These are phyloP conservation scores for Mycena sp. DNA, from an alignment of 1,284 basidiomycete genomes.

Conservation along the genomic window DNA sequence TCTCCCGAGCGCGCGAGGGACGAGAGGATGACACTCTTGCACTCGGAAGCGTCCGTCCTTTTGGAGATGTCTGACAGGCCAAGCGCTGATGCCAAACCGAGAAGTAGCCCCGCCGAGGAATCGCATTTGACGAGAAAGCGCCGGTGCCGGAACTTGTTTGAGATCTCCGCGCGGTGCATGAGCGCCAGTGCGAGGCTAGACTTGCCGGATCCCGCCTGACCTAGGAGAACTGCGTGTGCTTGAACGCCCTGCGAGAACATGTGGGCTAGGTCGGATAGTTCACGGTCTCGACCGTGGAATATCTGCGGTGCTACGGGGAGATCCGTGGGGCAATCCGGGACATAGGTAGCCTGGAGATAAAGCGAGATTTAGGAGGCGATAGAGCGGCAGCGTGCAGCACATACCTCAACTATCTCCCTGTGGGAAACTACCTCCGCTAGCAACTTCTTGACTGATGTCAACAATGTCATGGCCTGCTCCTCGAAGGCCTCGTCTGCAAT, in stretches of 20 bases:
- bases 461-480: conserved; percentile 7
- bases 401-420: neutral
- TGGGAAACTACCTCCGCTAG: conserved; percentile 5
- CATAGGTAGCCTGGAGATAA: neutral
- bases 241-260: neutral
- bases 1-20: neutral
- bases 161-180: conserved; percentile 11
- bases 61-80: neutral
- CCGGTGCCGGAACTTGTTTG: neutral
- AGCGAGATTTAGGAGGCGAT: too few species aligned
- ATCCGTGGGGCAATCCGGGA: neutral
- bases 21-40: conserved; percentile 2
- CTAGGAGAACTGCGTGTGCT: neutral
- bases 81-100: neutral
- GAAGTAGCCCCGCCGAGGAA: neutral
- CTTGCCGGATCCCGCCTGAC: conserved; percentile 11
- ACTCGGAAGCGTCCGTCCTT: neutral
- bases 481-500: conserved; percentile 18
- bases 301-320: conserved; percentile 20
- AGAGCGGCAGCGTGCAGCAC: too few species aligned
- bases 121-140: conserved; percentile 9
- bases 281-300: conserved; percentile 19
- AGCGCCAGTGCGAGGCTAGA: conserved; percentile 21
- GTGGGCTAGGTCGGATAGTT: conserved; percentile 3
- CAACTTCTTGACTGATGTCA: conserved; percentile 2